These are phyloP conservation scores for Penicillium chermesinum DNA, from an alignment of 495 filamentous ascomycete genomes.

Conservation along the genomic window DNA sequence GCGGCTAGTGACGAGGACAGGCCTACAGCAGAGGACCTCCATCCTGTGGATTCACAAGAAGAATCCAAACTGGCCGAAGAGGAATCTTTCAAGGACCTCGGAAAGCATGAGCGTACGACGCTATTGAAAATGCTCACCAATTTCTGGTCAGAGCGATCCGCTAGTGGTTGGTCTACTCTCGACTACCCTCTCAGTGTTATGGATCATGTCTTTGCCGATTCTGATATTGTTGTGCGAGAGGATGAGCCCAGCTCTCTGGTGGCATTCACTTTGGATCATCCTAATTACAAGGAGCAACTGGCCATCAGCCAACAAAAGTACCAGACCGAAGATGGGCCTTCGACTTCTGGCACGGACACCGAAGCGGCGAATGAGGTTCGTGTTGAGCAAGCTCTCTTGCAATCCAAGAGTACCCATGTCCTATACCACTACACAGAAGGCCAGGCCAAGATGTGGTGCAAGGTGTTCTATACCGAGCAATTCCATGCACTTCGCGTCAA, in stretches of 20 bases:
- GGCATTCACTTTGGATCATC: constrained; percentile 80
- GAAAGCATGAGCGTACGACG: constrained; percentile 84
- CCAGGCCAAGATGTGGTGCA: constrained; percentile 89
- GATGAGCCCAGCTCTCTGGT: constrained; percentile 97
- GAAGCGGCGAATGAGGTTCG: constrained; percentile 48
- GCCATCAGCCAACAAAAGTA: constrained; percentile 60
- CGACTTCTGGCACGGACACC: constrained; percentile 16
- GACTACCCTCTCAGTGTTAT: constrained; percentile 85
- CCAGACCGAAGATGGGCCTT: constrained; percentile 27
- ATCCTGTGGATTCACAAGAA: constrained; percentile 59
- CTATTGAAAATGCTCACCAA: constrained; percentile 91
- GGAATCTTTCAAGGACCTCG: constrained; percentile 63
- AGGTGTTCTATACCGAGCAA: constrained; percentile 96
- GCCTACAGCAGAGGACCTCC: constrained; percentile 58
- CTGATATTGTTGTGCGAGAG: constrained; percentile 94
- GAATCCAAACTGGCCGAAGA: constrained; percentile 54
- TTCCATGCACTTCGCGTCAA: constrained; percentile 93
- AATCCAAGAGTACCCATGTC: constrained; percentile 81
- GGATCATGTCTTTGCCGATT: constrained; percentile 95
- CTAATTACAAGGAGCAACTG: constrained; percentile 79
- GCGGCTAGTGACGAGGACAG: constrained; percentile 63
- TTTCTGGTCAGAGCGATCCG: constrained; percentile 97
- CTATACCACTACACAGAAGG: constrained; percentile 93
- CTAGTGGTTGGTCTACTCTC: constrained; percentile 89
- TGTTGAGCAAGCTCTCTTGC: constrained; percentile 70